Evolutionary conservation across 2,329 filamentous ascomycete genomes (phyloP).

Genomic region (Pezicula neosporulosa): DNA sequence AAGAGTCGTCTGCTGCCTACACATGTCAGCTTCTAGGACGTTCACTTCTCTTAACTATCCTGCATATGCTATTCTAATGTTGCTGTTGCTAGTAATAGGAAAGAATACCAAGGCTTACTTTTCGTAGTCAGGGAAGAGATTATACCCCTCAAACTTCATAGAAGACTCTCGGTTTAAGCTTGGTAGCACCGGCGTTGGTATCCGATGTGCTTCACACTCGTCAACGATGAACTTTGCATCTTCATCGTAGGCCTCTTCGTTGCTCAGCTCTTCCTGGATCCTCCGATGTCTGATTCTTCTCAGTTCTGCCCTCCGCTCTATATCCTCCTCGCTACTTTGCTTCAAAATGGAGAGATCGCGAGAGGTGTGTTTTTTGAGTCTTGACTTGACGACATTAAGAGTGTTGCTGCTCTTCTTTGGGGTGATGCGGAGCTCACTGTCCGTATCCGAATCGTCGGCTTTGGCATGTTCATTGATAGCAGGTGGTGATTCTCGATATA

Average conservation of each 20-base stretch:
- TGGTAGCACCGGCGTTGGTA: too few relatives aligned
- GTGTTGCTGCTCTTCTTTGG: slow-evolving; percentile 35
- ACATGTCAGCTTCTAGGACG: slow-evolving; percentile 5
- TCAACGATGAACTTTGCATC: slow-evolving; percentile 26
- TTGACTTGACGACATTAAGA: slow-evolving; percentile 42
- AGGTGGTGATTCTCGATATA: too few relatives aligned
- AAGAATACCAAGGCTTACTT: not conserved
- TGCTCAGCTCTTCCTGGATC: slow-evolving; percentile 55
- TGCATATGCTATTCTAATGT: slow-evolving; percentile 10
- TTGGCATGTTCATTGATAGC: too few relatives aligned
- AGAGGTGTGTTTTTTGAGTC: slow-evolving; percentile 37
- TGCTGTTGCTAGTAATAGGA: slow-evolving; percentile 8
- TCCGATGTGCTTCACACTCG: slow-evolving; percentile 1
- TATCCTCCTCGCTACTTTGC: slow-evolving; percentile 46
- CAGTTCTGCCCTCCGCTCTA: slow-evolving; percentile 52
- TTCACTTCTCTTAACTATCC: too few relatives aligned
- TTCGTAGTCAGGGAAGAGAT: too few relatives aligned
- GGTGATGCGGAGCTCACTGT: slow-evolving; percentile 31
- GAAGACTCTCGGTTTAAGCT: too few relatives aligned
- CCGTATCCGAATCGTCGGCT: slow-evolving; percentile 34
- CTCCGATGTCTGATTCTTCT: slow-evolving; percentile 51
- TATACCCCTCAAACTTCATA: too few relatives aligned
- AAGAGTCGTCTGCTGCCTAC: slow-evolving; percentile 4
- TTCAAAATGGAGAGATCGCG: slow-evolving; percentile 36
- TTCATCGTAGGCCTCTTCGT: slow-evolving; percentile 37